Percentiles rank a stretch among this genome's conserved stretches.
These are phyloP conservation scores for Yarrowia hollandica DNA, from an alignment of 805 yeast species.

Conservation along the genomic window DNA sequence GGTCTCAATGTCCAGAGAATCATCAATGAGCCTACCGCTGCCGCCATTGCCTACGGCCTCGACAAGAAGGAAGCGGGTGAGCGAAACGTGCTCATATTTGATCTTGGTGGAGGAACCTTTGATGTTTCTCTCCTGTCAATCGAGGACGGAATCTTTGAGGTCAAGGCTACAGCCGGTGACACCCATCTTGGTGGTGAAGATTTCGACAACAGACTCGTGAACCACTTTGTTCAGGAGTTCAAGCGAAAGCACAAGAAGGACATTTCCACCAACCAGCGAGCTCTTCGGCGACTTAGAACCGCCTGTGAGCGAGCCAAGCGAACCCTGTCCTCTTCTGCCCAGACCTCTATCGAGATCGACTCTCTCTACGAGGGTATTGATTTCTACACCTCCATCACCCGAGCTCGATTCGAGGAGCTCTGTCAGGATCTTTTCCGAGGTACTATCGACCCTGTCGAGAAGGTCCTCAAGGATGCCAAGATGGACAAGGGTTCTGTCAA, in stretches of 20 bases:
- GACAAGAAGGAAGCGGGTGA: conserved; percentile 62
- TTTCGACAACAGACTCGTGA: conserved; percentile 93
- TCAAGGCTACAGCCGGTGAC: conserved; percentile 89
- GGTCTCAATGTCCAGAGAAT: conserved; percentile 92
- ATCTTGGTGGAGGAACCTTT: conserved; percentile 98
- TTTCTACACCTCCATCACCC: conserved; percentile 86
- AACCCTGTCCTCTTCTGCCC: conserved; percentile 49
- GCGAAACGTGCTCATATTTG: conserved; percentile 72
- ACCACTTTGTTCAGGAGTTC: conserved; percentile 88
- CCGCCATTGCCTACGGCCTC: conserved; percentile 97
- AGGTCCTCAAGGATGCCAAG: conserved; percentile 84
- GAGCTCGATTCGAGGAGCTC: conserved; percentile 51
- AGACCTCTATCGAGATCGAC: conserved; percentile 89
- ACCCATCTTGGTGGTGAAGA: conserved; percentile 98
- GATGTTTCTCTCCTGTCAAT: conserved; percentile 90
- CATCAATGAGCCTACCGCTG: conserved; percentile 96
- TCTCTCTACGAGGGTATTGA: conserved; percentile 90
- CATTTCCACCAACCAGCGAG: conserved; percentile 49
- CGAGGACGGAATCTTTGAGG: conserved; percentile 94
- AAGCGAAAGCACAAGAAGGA: conserved; percentile 97
- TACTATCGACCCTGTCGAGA: conserved; percentile 89
- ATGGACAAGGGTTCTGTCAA: conserved; percentile 81
- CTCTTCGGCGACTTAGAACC: conserved; percentile 95
- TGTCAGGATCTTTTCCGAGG: conserved; percentile 91
- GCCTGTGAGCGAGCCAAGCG: conserved; percentile 98